Conservation (phyloP, 352 stramenopile genomes). For the Saprolegnia diclina region DNA sequence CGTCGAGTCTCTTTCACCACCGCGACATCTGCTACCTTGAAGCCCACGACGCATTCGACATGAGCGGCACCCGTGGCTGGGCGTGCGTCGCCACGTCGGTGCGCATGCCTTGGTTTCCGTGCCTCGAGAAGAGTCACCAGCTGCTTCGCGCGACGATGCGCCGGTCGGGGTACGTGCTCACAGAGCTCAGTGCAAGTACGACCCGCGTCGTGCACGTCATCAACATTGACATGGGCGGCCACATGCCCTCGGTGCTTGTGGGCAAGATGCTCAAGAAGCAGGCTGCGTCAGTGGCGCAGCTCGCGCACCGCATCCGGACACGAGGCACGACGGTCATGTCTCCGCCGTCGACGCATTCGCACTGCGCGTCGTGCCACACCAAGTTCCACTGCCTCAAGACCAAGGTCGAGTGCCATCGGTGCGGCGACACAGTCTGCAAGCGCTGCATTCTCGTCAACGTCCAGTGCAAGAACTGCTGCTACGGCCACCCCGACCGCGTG, state of each 20-base stretch:
- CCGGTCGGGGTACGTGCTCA: neutral
- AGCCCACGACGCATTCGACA: conserved; percentile 2
- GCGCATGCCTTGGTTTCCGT: conserved; percentile 4
- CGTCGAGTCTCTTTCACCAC: neutral
- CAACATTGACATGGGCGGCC: neutral
- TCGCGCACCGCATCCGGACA: neutral
- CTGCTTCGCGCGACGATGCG: neutral
- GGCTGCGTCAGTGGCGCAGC: neutral
- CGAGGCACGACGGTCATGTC: neutral
- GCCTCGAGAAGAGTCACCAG: neutral
- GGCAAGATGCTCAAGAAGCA: neutral
- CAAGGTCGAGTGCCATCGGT: neutral
- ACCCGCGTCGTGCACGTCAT: neutral
- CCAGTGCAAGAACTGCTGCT: neutral
- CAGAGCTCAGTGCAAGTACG: neutral
- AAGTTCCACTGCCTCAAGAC: neutral
- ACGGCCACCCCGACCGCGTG: neutral
- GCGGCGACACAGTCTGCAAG: neutral
- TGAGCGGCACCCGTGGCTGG: neutral
- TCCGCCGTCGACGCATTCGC: neutral
- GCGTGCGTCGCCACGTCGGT: neutral
- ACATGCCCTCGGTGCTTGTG: neutral
- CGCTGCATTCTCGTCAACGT: neutral
- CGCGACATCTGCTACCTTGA: conserved; percentile 3
- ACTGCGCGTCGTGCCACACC: neutral